A percentile compares a stretch with the other conserved stretches of the same genome.
Conservation (phyloP, 1,284 basidiomycete species). For the Ceratorhiza oryzae-sativae region DNA sequence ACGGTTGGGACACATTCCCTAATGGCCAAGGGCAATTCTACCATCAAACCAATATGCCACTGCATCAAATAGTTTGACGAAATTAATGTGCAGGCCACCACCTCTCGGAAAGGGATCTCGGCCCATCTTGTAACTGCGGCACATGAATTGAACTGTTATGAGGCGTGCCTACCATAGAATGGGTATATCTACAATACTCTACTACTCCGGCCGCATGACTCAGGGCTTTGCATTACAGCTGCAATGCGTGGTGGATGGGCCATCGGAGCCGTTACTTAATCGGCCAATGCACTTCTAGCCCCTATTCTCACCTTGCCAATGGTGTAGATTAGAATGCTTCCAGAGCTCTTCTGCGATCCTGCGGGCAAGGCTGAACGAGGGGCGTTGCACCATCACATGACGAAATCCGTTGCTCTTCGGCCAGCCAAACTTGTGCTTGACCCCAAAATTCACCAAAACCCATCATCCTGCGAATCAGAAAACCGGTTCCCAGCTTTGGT, state of each 20-base stretch:
- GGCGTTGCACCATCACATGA: slow-evolving; percentile 6
- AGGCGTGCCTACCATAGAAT: neutral
- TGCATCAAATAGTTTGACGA: slow-evolving; percentile 51
- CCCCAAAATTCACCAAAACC: slow-evolving; percentile 44
- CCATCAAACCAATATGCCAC: slow-evolving; percentile 42
- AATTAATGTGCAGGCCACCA: neutral
- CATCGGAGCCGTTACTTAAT: neutral
- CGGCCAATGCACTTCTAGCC: neutral
- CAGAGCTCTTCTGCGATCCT: neutral
- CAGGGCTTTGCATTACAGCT: slow-evolving; percentile 22
- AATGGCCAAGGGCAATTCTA: slow-evolving; percentile 40
- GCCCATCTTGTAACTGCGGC: neutral
- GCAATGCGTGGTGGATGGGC: neutral
- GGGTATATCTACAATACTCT: slow-evolving; percentile 48
- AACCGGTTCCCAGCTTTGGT: slow-evolving; percentile 29
- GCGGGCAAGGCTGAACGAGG: neutral
- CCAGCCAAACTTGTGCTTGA: neutral
- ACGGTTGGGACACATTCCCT: slow-evolving; percentile 50
- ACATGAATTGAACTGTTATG: too few species aligned
- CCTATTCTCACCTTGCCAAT: neutral
- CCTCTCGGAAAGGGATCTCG: slow-evolving; percentile 4
- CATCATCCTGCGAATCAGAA: slow-evolving; percentile 14
- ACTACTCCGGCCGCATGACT: slow-evolving; percentile 46
- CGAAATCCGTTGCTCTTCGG: neutral
- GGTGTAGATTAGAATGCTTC: neutral